These are phyloP conservation scores for Raphanus sativus DNA, from an alignment of 345 rosid species.

Conservation along the genomic window DNA sequence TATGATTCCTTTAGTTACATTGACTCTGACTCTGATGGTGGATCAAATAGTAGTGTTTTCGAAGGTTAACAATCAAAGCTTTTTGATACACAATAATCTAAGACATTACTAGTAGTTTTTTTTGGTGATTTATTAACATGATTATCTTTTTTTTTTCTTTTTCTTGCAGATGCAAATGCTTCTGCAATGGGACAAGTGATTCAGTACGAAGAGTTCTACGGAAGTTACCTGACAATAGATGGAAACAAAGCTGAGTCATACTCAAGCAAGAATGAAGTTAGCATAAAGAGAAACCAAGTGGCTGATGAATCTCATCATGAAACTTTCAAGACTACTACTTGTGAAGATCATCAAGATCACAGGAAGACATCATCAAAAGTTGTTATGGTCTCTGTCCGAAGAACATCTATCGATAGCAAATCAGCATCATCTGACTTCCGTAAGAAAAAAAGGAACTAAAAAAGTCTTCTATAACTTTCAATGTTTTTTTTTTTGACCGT, in stretches of 20 bases:
- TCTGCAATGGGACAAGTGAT: constrained; percentile 46
- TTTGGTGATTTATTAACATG: constrained; percentile 7
- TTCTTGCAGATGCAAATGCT: constrained; percentile 53
- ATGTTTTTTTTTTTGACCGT: neutral
- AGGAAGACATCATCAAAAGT: constrained; percentile 60
- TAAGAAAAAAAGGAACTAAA: constrained; percentile 31
- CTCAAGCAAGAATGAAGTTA: constrained; percentile 44
- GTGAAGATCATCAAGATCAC: constrained; percentile 48
- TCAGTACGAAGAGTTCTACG: constrained; percentile 62
- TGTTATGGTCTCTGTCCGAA: constrained; percentile 57
- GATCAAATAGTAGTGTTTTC: constrained; percentile 55
- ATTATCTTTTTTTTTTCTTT: no score
- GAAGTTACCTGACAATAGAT: constrained; percentile 57
- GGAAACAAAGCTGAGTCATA: constrained; percentile 45
- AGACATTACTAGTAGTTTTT: neutral
- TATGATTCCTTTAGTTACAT: constrained; percentile 72
- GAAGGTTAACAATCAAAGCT: constrained; percentile 43
- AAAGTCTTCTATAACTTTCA: neutral
- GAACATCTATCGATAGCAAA: constrained; percentile 56
- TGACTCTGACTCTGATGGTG: constrained; percentile 83
- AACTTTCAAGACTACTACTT: constrained; percentile 38
- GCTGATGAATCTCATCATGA: constrained; percentile 46
- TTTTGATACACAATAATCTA: neutral
- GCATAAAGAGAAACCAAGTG: constrained; percentile 41
- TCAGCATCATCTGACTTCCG: constrained; percentile 42